These are phyloP conservation scores for Aplosporella prunicola DNA, from an alignment of 2,329 filamentous ascomycete species.

Conservation along the genomic window DNA sequence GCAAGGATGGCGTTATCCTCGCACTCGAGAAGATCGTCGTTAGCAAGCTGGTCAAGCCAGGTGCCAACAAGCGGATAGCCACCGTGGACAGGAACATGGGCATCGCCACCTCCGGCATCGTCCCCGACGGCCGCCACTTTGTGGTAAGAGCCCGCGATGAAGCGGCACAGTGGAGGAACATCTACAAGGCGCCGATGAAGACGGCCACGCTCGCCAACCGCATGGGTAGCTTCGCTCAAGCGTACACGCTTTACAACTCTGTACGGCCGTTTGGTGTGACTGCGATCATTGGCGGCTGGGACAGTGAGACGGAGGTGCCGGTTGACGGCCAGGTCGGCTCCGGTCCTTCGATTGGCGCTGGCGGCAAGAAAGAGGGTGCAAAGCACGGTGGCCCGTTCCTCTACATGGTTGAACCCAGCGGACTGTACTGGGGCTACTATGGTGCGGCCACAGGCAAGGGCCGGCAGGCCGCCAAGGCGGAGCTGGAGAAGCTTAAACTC, in stretches of 20 bases:
- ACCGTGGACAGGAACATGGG: constrained; percentile 90
- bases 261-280: constrained; percentile 96
- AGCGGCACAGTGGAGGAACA: constrained; percentile 78
- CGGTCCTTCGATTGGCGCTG: constrained; percentile 69
- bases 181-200: constrained; percentile 91
- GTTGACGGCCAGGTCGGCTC: constrained; percentile 86
- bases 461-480: constrained; percentile 90
- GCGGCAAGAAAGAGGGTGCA: constrained; percentile 67
- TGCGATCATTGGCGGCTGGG: constrained; percentile 86
- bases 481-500: constrained; percentile 95
- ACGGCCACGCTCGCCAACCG: constrained; percentile 79
- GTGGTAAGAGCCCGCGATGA: constrained; percentile 91
- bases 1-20: constrained; percentile 93
- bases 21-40: constrained; percentile 94
- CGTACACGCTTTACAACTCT: constrained; percentile 93
- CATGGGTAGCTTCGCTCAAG: constrained; percentile 93
- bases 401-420: constrained; percentile 99
- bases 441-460: constrained; percentile 96
- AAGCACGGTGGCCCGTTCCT: constrained; percentile 83
- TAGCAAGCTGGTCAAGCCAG: constrained; percentile 89
- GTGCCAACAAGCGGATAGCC: constrained; percentile 94
- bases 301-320: constrained; percentile 73
- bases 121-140: constrained; percentile 93
- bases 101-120: constrained; percentile 85
- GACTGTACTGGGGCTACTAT: constrained; percentile 98